Evolutionary conservation across 2,329 filamentous ascomycete genomes (phyloP), one percentile per base, ranked within the genome.

Genomic region (Nemania abortiva): DNA sequence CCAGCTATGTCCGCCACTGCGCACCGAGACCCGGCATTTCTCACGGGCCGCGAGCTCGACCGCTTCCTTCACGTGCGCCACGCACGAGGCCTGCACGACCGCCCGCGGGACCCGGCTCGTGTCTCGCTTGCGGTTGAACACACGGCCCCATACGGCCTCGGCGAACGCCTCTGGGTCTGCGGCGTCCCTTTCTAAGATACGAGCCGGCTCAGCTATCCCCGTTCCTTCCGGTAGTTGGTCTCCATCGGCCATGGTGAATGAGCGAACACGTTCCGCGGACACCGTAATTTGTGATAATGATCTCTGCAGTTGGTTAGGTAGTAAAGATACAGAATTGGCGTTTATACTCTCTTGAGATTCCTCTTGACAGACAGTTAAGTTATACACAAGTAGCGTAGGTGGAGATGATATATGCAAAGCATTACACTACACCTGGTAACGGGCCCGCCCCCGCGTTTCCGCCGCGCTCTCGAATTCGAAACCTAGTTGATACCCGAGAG

Each of bases 1-100:
- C 82, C 83, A 86, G 66, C 78, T 81, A 68, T 87, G 85, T 0
- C 85, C 85, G 5, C 85, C 85, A 6, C 83, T 84, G 3, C 84
- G 80, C 3, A 86, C 79, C 1, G 84, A 84, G 1, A 86, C 77
- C 2, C 82, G 79, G 68, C 77, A 81, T 7, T 77, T 72, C 27
- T 74, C 58, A n/a, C 79, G 57, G 1, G 66, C 76, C 4, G 84
- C 84, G 3, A 85, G 73, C 15, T 77, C 73, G 0, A 85, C 81
- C 0, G 82, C 82, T 27, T 74, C 72, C 6, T 78, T 68, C 10
- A 86, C 75, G 66, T 85, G 80, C 6, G 76, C 70, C 4, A 77
- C 74, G 6, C 70, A 74, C 1, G 77, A 80, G 6, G 82, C 82
- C 63, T 80, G 76, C 5, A 85, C 79, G 0, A 86, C 80, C 2